Evolutionary conservation across 371 early-diverging fungal species (phyloP).

Genomic region (Aphelidium insulamus): DNA sequence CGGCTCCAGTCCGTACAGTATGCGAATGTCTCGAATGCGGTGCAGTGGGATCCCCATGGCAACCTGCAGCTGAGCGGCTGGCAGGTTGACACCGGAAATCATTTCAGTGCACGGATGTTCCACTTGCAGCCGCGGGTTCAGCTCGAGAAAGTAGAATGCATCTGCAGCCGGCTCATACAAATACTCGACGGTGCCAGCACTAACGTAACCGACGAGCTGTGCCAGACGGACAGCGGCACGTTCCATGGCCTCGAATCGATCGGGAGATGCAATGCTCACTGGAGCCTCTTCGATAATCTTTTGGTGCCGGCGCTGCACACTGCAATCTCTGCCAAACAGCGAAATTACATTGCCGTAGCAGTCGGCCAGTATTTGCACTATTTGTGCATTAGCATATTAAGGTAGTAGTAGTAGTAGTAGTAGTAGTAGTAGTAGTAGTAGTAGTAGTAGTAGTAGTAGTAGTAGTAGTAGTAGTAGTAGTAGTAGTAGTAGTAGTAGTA

Average conservation of each 20-base stretch:
- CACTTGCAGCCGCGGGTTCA: constrained; percentile 96
- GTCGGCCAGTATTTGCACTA: constrained; percentile 93
- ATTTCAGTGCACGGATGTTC: constrained; percentile 99
- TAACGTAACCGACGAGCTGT: constrained; percentile 80
- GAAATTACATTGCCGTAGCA: constrained; percentile 91
- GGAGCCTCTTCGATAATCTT: constrained; percentile 93
- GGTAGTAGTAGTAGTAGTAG: too few relatives aligned
- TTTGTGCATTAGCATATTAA: too few relatives aligned
- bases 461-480: too few relatives aligned
- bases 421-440: too few relatives aligned
- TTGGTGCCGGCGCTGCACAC: constrained; percentile 95
- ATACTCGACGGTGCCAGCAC: constrained; percentile 96
- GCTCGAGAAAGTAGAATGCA: constrained; percentile 87
- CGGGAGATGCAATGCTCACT: constrained; percentile 65
- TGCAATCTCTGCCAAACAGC: constrained; percentile 95
- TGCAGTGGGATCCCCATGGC: constrained; percentile 93
- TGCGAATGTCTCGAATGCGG: constrained; percentile 82
- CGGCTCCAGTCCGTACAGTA: constrained; percentile 65
- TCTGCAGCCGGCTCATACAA: constrained; percentile 67
- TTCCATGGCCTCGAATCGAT: constrained; percentile 74
- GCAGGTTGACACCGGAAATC: constrained; percentile 92
- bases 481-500: too few relatives aligned
- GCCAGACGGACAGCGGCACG: constrained; percentile 86
- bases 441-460: too few relatives aligned
- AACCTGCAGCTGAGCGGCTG: constrained; percentile 90